Percentiles rank a stretch among this genome's conserved stretches.
phyloP scores from a whole-genome alignment of 2,329 filamentous ascomycete genomes.

The Fusarium sp. region DNA sequence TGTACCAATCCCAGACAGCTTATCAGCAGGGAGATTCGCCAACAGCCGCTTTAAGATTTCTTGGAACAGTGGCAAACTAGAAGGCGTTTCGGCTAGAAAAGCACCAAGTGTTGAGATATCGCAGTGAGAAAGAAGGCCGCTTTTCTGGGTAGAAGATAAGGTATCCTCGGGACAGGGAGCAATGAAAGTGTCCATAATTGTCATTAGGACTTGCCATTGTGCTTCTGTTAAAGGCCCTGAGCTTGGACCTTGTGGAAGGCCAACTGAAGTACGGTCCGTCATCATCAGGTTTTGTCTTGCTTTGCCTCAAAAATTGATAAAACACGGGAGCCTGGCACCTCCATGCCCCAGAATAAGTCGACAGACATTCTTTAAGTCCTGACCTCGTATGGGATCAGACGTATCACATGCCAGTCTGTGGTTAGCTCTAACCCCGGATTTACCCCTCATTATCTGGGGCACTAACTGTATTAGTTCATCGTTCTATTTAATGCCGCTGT shows the following conservation, averaged over 20 bases:
- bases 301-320: accelerated
- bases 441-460: neutral
- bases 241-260: neutral
- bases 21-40: neutral
- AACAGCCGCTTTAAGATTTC: constrained; percentile 1
- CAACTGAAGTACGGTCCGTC: neutral
- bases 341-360: neutral
- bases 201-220: constrained; percentile 7
- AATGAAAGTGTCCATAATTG: constrained; percentile 8
- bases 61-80: neutral
- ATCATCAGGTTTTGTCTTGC: neutral
- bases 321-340: too few species aligned
- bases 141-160: neutral
- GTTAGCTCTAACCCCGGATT: neutral
- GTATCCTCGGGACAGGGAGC: neutral
- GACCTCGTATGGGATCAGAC: neutral
- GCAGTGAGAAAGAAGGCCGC: neutral
- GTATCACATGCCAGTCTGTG: neutral
- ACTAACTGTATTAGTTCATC: neutral
- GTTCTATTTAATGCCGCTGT: too few species aligned
- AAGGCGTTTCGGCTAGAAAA: neutral
- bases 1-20: neutral
- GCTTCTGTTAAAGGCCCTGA: neutral
- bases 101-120: neutral
- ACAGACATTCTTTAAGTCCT: neutral